Base-by-base conservation (phyloP, 805 yeast genomes). In the Yamadazyma philogaea region DNA sequence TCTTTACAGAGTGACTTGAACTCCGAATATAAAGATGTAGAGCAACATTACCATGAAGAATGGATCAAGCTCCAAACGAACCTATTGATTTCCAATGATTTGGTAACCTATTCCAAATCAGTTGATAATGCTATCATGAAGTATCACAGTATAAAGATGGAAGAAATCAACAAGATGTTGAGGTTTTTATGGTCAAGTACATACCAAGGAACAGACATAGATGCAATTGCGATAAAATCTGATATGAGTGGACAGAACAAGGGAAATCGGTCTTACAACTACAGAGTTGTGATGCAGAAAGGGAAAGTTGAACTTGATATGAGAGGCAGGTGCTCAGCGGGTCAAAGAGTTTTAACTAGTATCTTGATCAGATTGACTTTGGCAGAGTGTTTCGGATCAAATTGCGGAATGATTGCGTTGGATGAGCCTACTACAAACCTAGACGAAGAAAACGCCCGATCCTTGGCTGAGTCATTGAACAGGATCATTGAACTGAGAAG, bases 271-370 rank as follows among this genome's bases (percentile, higher is more conserved):
- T 78, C 93, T 1, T 91, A 90, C 60, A 90, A 91, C 58, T 91
- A 91, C 57, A 72, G 97, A 30, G 97, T 93, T 15, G 96, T 90
- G 17, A 93, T 93, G 99, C 81, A 82, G 45, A 93, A 93, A 59
- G 87, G 85, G 55, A 91, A 86, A 45, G 85, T 82, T 1, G 98
- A 93, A 60, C 68, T 93, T 37, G 99, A 93, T 58, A 93, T 93
- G 99, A 77, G 99, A 48, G 99, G 99, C 0, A 69, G 99, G 44
- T 93, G 99, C 60, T 87, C 96, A 1, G 98, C 99, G 0, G 99
- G 99, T 0, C 99, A 93, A 62, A 87, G 89, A 55, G 97, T 93
- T 4, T 64, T 93, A 35, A 96, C 98, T 0, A 84, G 95, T 30
- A 90, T 93, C 37, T 81, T 93, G 24, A 91, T 93, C 43, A 73